These are phyloP conservation scores for Ceratocystis alfenasii DNA, from an alignment of 2,329 filamentous ascomycete genomes.

Conservation along the genomic window DNA sequence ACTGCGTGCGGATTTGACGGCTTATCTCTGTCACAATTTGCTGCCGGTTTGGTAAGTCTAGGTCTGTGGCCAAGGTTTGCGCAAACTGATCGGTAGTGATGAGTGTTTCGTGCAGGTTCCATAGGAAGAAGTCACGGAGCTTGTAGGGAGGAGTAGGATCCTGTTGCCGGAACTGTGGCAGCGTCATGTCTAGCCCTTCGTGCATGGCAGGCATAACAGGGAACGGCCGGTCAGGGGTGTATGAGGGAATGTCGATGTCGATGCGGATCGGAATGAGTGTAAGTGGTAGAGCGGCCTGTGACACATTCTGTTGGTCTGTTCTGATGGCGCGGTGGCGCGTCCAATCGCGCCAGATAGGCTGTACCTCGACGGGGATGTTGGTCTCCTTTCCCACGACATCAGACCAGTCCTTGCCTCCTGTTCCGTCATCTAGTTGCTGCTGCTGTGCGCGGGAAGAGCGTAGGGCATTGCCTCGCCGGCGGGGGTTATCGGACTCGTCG, in stretches of 20 bases:
- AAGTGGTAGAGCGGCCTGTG: slow-evolving; percentile 65
- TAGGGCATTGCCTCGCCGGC: slow-evolving; percentile 70
- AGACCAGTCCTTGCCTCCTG: slow-evolving; percentile 48
- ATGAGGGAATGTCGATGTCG: slow-evolving; percentile 80
- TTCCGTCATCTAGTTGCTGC: slow-evolving; percentile 53
- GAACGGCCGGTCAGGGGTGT: slow-evolving; percentile 53
- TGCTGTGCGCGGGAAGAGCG: slow-evolving; percentile 52
- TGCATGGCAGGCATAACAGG: slow-evolving; percentile 43
- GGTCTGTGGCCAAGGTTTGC: slow-evolving; percentile 75
- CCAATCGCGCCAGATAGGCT: slow-evolving; percentile 92
- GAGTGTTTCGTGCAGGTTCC: slow-evolving; percentile 91
- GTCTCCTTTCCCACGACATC: slow-evolving; percentile 80
- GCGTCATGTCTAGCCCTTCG: slow-evolving; percentile 51
- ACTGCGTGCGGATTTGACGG: slow-evolving; percentile 83
- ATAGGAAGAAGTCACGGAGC: slow-evolving; percentile 88
- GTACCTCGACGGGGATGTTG: slow-evolving; percentile 63
- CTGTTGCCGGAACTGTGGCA: slow-evolving; percentile 66
- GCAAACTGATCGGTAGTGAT: slow-evolving; percentile 95
- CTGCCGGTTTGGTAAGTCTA: slow-evolving; percentile 71
- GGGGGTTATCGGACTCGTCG: slow-evolving; percentile 60
- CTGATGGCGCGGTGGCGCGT: slow-evolving; percentile 57
- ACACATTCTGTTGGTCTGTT: slow-evolving; percentile 48
- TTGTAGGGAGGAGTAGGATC: slow-evolving; percentile 76
- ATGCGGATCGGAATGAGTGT: slow-evolving; percentile 93
- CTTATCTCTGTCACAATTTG: slow-evolving; percentile 68